Evolutionary conservation across 139 green algal genomes (phyloP).

Genomic region (Chlorella vulgaris): DNA sequence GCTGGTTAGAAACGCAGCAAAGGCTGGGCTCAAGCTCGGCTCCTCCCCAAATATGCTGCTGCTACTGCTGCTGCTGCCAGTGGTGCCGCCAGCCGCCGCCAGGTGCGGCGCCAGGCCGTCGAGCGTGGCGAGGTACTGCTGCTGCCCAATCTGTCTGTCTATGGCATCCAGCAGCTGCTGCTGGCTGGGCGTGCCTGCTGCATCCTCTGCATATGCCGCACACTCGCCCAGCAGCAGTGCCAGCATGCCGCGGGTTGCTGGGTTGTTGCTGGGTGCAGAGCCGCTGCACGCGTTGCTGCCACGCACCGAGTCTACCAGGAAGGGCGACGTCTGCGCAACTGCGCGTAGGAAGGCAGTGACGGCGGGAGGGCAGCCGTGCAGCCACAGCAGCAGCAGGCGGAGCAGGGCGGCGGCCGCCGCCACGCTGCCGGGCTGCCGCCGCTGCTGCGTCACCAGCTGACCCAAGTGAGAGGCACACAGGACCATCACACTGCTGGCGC

Average conservation of each 20-base stretch:
- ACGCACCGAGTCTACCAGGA: constrained; percentile 22
- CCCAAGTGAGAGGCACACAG: constrained; percentile 18
- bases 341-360: constrained; percentile 50
- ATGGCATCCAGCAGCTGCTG: constrained; percentile 24
- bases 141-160: constrained; percentile 19
- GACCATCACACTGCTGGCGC: neutral
- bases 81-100: neutral
- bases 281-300: constrained; percentile 33
- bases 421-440: constrained; percentile 12
- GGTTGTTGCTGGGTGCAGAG: constrained; percentile 4
- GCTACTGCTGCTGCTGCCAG: constrained; percentile 15
- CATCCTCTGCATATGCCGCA: constrained; percentile 51
- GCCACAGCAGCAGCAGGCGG: constrained; percentile 59
- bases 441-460: constrained; percentile 18
- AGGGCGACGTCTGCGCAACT: constrained; percentile 21
- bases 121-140: neutral
- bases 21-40: constrained; percentile 1
- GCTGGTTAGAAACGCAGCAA: constrained; percentile 10
- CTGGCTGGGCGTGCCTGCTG: neutral
- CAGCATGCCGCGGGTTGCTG: constrained; percentile 46
- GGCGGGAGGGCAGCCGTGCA: constrained; percentile 57
- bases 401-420: constrained; percentile 44
- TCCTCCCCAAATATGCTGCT: neutral
- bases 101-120: constrained; percentile 6
- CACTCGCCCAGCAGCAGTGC: constrained; percentile 74